Base-by-base conservation (phyloP, 768 basidiomycete genomes). In the Galerina marginata region DNA sequence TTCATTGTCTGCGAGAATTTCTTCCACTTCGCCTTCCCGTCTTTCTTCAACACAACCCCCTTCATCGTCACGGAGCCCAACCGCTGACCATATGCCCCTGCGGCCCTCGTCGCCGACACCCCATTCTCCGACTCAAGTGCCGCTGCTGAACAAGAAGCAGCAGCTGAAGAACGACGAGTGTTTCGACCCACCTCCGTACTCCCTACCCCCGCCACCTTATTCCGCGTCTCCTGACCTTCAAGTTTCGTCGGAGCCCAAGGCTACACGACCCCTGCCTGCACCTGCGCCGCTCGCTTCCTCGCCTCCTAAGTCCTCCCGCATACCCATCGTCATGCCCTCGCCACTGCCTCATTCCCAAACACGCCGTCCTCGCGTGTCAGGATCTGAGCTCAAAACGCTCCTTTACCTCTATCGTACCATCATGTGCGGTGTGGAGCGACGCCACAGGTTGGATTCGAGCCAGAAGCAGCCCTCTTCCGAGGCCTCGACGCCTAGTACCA, bases 381-480 rank as follows among this genome's bases (percentile, higher is more conserved):
- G 64, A 11, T 67, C 65, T 5, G 68, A 71, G 52, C 59, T 71
- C 39, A 53, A 59, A n/a, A 51, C 69, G 6, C 59, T 71, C 20
- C 29, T 68, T 12, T 63, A 57, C 37, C 63, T 71, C 12, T 71
- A 69, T 53, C 54, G 66, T 15, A 71, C 70, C 2, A 56, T 71
- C 25, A 65, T 68, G 12, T 60, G 52, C 26, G 70, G 70, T 11
- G 50, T 71, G 39, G 68, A 69, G 58, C 47, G 62, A 25, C 57
- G 70, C 7, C 58, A 67, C 20, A 57, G 56, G 37, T 23, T 50
- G 1, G 59, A 63, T 53, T 52, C 55, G 51, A 52, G 23, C 20
- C 51, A 52, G 10, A 36, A 40, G 10, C 37, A 40, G 16, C 51
- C 4, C 20, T 16, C 14, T 39, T 4, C 9, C 16, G 25, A 12